Conservation (phyloP, 164 flowering plant genomes). For the Magnolia officinalis region DNA sequence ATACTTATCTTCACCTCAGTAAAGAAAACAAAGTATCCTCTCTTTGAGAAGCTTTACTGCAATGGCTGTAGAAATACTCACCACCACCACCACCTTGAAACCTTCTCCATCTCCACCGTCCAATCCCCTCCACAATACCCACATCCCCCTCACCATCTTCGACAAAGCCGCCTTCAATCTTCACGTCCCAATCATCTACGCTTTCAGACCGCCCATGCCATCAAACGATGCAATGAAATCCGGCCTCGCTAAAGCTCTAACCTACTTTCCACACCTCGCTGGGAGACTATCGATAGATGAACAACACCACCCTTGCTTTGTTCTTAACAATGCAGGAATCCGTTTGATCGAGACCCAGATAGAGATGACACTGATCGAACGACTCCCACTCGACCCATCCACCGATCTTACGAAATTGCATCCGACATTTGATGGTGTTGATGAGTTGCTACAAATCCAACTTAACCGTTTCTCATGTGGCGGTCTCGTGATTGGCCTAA, state of each 20-base stretch:
- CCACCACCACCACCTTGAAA: constrained; percentile 1
- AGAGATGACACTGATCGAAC: neutral
- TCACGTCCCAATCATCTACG: constrained; percentile 9
- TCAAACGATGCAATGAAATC: constrained; percentile 8
- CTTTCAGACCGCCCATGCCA: constrained; percentile 12
- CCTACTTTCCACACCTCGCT: constrained; percentile 11
- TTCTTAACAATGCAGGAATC: constrained; percentile 5
- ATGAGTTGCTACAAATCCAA: constrained; percentile 18
- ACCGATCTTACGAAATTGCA: constrained; percentile 1
- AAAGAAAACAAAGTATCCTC: too few species aligned
- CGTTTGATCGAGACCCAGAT: constrained; percentile 4
- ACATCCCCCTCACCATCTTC: constrained; percentile 17
- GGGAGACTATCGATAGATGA: neutral
- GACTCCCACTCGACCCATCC: constrained; percentile 10
- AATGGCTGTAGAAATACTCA: constrained; percentile 4
- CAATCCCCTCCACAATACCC: neutral
- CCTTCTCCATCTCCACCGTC: neutral
- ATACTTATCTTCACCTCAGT: too few species aligned
- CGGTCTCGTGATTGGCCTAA: constrained; percentile 15
- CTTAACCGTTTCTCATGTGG: constrained; percentile 17
- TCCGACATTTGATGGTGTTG: constrained; percentile 6
- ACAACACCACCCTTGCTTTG: neutral
- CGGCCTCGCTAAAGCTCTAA: constrained; percentile 11
- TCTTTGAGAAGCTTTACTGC: too few species aligned
- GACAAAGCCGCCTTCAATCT: constrained; percentile 9